Conservation (phyloP, 768 basidiomycete genomes). For the Rubroboletus pulcherrimus region DNA sequence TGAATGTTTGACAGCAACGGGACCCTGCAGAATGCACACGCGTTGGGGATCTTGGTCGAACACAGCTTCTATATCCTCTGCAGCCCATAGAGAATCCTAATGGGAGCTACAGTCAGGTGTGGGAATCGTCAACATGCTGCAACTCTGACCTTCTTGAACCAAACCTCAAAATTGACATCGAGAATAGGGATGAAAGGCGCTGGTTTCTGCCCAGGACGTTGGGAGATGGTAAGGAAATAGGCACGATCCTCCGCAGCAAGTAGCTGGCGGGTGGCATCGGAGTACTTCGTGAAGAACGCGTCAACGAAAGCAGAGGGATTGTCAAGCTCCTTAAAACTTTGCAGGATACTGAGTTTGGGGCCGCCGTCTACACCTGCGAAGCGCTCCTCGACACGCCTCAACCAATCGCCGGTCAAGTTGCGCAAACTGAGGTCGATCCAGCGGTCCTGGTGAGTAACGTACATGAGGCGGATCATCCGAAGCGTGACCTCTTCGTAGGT, state of each 20-base stretch:
- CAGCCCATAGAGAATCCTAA: slow-evolving; percentile 95
- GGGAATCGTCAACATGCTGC: neutral
- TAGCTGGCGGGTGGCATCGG: slow-evolving; percentile 77
- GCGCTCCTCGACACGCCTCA: slow-evolving; percentile 91
- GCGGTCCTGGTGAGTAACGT: slow-evolving; percentile 82
- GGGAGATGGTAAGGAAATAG: slow-evolving; percentile 93
- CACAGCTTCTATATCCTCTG: slow-evolving; percentile 97
- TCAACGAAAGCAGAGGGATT: slow-evolving; percentile 75
- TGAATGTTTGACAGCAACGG: slow-evolving; percentile 88
- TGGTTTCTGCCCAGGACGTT: slow-evolving; percentile 96
- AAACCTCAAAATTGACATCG: slow-evolving; percentile 90
- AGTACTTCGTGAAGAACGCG: slow-evolving; percentile 82
- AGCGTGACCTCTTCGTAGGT: slow-evolving; percentile 95
- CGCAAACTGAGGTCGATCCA: slow-evolving; percentile 93
- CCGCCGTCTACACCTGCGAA: slow-evolving; percentile 88
- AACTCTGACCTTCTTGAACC: slow-evolving; percentile 93
- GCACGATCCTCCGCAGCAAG: slow-evolving; percentile 91
- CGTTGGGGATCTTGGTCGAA: slow-evolving; percentile 99
- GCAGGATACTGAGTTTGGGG: slow-evolving; percentile 77
- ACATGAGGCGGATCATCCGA: slow-evolving; percentile 93
- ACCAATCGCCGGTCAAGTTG: slow-evolving; percentile 95
- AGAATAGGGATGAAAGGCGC: slow-evolving; percentile 97
- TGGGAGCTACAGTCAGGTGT: slow-evolving; percentile 8
- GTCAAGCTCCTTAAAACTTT: slow-evolving; percentile 81
- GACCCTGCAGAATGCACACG: slow-evolving; percentile 96